Percentiles rank a stretch among this genome's conserved stretches.
Evolutionary conservation across 352 stramenopile genomes (phyloP).

Genomic region (Phytophthora melonis): DNA sequence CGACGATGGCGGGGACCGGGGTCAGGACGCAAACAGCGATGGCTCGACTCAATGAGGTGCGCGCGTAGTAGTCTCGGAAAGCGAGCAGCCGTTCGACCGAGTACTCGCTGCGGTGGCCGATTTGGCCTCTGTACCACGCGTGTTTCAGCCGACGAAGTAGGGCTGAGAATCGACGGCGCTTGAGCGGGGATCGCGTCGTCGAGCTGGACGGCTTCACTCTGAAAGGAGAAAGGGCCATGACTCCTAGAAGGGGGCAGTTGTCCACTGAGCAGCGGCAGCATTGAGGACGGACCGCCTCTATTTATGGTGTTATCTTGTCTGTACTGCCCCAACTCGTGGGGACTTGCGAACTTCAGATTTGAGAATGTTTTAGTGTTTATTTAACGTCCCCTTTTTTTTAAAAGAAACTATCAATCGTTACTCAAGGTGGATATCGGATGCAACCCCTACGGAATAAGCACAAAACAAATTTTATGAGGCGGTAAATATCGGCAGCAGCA

Average conservation of each 20-base stretch:
- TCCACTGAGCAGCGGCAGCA: too few species aligned
- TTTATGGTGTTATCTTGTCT: too few species aligned
- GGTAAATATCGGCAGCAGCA: background rate
- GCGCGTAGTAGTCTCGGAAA: constrained; percentile 22
- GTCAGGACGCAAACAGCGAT: constrained; percentile 11
- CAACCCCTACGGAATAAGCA: background rate
- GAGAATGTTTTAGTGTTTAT: too few species aligned
- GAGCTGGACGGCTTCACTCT: background rate
- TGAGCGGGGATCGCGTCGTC: background rate
- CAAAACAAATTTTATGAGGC: background rate
- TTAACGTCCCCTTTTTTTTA: too few species aligned
- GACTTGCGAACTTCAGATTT: too few species aligned
- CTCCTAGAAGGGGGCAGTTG: too few species aligned
- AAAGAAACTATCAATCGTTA: background rate
- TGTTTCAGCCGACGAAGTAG: background rate
- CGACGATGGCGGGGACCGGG: constrained; percentile 4
- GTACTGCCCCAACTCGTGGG: too few species aligned
- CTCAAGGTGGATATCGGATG: background rate
- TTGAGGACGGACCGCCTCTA: too few species aligned
- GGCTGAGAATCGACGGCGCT: background rate
- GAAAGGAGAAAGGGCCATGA: background rate
- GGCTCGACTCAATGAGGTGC: constrained; percentile 15
- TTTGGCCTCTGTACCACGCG: constrained; percentile 13
- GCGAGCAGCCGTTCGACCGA: constrained; percentile 20
- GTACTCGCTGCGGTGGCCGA: constrained; percentile 23